Evolutionary conservation across 768 basidiomycete species (phyloP).

Genomic region (Mycena albidolilacea): DNA sequence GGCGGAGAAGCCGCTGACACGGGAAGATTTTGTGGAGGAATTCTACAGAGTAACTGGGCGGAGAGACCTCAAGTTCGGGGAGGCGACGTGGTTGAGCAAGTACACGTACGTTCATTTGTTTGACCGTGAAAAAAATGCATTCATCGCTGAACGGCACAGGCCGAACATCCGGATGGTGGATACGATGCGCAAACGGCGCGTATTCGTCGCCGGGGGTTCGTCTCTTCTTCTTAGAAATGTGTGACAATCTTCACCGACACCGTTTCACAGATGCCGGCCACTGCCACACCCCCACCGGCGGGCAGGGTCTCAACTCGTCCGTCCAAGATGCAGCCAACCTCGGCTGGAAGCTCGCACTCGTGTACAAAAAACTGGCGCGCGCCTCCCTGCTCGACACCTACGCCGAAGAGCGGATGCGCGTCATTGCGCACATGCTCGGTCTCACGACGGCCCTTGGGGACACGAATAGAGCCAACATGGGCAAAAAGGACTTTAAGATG

Average conservation of each 20-base stretch:
- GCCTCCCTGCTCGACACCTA: constrained; percentile 57
- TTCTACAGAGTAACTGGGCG: constrained; percentile 48
- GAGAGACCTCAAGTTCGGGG: constrained; percentile 49
- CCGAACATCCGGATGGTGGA: constrained; percentile 66
- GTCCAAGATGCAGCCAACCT: constrained; percentile 61
- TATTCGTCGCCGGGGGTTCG: constrained; percentile 65
- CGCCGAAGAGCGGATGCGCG: constrained; percentile 59
- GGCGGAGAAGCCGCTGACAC: constrained; percentile 28
- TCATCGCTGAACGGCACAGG: constrained; percentile 30
- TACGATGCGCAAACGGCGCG: constrained; percentile 57
- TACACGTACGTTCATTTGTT: constrained; percentile 43
- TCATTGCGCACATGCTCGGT: constrained; percentile 62
- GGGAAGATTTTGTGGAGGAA: constrained; percentile 46
- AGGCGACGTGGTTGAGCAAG: constrained; percentile 44
- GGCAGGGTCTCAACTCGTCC: constrained; percentile 57
- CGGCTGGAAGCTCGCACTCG: constrained; percentile 62
- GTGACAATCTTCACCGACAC: not conserved
- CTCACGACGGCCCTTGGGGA: constrained; percentile 50
- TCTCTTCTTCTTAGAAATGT: not conserved
- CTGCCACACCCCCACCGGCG: constrained; percentile 61
- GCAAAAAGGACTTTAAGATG: constrained; percentile 8
- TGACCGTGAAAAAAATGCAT: not conserved
- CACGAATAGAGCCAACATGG: constrained; percentile 20
- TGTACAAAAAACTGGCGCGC: constrained; percentile 53
- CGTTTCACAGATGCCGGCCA: constrained; percentile 62